Evolutionary conservation across 2,329 filamentous ascomycete species (phyloP).

Genomic region (Raffaelea albimanens): DNA sequence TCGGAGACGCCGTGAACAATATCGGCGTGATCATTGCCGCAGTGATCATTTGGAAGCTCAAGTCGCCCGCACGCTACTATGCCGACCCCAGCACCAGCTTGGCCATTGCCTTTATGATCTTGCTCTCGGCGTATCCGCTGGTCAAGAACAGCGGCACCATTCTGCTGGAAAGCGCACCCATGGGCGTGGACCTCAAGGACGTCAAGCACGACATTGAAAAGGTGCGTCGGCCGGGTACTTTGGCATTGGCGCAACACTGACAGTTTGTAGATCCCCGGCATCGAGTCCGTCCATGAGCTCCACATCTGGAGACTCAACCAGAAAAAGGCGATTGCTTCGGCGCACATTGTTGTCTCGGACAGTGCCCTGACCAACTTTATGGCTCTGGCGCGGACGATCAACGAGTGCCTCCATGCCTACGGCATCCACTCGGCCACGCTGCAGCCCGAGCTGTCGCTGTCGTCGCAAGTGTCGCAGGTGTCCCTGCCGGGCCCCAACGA

Average conservation of each 20-base stretch:
- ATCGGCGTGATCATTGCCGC: constrained; percentile 64
- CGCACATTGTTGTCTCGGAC: constrained; percentile 55
- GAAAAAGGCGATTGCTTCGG: constrained; percentile 58
- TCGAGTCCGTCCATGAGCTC: constrained; percentile 60
- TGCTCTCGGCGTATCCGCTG: constrained; percentile 53
- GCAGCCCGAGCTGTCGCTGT: constrained; percentile 46
- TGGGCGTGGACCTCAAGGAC: constrained; percentile 48
- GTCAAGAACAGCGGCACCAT: constrained; percentile 54
- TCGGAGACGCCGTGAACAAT: constrained; percentile 69
- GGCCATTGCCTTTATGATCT: constrained; percentile 64
- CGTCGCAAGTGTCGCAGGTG: constrained; percentile 2
- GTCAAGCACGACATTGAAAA: constrained; percentile 61
- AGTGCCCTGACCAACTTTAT: constrained; percentile 48
- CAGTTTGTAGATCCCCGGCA: constrained; percentile 50
- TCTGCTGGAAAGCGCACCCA: constrained; percentile 56
- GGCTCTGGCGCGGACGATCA: constrained; percentile 49
- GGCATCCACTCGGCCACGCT: constrained; percentile 64
- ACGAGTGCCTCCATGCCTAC: constrained; percentile 63
- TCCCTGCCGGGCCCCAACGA: background rate
- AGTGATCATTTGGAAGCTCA: constrained; percentile 56
- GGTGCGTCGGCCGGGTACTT: too few relatives aligned
- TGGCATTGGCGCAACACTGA: too few relatives aligned
- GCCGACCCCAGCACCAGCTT: constrained; percentile 62
- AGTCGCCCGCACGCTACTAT: constrained; percentile 52
- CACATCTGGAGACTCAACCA: constrained; percentile 69